A percentile compares a stretch with the other conserved stretches of the same genome.
These are phyloP conservation scores for Alternaria viburni DNA, from an alignment of 2,329 filamentous ascomycete genomes.

Conservation along the genomic window DNA sequence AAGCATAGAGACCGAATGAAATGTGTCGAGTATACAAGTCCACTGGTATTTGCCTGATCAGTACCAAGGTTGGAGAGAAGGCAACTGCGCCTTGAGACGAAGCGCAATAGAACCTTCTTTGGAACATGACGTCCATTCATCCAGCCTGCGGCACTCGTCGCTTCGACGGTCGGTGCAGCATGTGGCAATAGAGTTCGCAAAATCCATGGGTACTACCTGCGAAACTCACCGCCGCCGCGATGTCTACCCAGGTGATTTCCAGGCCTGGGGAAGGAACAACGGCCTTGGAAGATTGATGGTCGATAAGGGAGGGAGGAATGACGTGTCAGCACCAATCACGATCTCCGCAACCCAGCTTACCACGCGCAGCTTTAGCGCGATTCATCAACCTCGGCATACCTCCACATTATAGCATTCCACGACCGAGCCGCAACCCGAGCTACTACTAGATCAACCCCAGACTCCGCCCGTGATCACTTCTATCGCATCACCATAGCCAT, in stretches of 20 bases:
- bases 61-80: background rate
- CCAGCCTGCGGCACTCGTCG: background rate
- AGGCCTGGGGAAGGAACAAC: background rate
- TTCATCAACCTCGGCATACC: constrained; percentile 10
- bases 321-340: constrained; percentile 7
- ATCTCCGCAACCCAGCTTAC: background rate
- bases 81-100: background rate
- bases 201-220: background rate
- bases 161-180: background rate
- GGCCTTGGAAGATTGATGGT: background rate
- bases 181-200: background rate
- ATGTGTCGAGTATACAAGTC: background rate
- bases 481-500: background rate
- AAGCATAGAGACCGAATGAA: background rate
- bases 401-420: constrained; percentile 1
- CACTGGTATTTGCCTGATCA: background rate
- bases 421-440: background rate
- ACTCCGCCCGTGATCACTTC: background rate
- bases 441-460: background rate
- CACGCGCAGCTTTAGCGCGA: background rate
- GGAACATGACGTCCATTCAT: background rate
- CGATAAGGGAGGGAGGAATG: background rate
- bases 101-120: background rate
- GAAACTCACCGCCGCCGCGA: background rate
- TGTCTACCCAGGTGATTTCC: background rate